Evolutionary conservation across 2,329 filamentous ascomycete species (phyloP), one percentile per base, ranked within the genome.

Genomic region (Meredithiella fracta): DNA sequence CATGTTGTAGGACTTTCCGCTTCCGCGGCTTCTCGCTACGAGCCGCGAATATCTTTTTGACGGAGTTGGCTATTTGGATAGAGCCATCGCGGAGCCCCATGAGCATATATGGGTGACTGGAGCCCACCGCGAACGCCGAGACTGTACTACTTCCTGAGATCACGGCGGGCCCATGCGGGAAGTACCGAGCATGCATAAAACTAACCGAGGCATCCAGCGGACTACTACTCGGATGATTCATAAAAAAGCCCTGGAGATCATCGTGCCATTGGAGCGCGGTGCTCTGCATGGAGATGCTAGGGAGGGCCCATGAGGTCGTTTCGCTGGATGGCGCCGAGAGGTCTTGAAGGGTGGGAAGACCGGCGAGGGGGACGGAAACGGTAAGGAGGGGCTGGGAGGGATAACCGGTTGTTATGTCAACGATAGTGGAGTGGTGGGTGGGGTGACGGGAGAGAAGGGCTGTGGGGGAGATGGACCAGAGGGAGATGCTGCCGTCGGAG

Each of bases 321-420:
- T 80, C 77, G 59, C 67, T 68, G 60, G 72, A 74, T 1, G 78
- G 77, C 23, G 71, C 68, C 22, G 68, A 69, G 8, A 81, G 66
- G 63, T 81, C 77, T 3, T 76, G 68, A 8, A 80, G 63, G 22
- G 73, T 75, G 22, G 72, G 66, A 22, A 73, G 70, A 54, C 78
- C 78, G 20, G 75, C 76, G 14, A 79, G 68, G 0, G 78, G 77
- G 3, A 72, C 69, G 1, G 77, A 77, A 5, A 74, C 72, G n/a
- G 80, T 67, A 7, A 79, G 63, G 60, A 75, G 76, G 0, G 78
- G 77, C 56, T 75, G 67, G 1, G 77, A 76, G 3, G 78, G 78
- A 60, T 77, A 79, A 20, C 71, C 76, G 0, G 76, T 75, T 57
- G 70, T 70, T 31, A 81, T 70, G 61, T 80, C 75, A 59, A 79